Evolutionary conservation across 164 flowering plant species (phyloP), one percentile per base, ranked within the genome.

Genomic region (Vitis rotundifolia): DNA sequence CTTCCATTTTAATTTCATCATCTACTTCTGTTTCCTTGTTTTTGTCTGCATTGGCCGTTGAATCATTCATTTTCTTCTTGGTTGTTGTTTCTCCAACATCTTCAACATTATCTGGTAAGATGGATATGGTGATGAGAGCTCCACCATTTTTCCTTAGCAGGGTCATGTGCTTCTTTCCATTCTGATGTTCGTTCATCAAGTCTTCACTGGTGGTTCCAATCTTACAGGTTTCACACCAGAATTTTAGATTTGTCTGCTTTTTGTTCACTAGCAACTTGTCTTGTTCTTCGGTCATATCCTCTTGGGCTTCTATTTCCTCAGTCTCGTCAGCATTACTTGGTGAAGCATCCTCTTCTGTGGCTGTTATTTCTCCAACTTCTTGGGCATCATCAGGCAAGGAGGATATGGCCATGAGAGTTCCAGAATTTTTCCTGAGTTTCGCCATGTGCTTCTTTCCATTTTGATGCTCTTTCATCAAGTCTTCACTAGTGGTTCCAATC

Each of bases 141-240:
- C 70, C 79, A 60, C 68, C 74, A 22, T 26, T 37, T 75, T 66
- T n/a, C 49, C 9, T 51, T 52, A 75, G 16, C 65, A 9, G 37
- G 11, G 37, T 19, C 69, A 49, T 16, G 71, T 79, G 82, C 70
- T 71, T 64, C 55, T 57, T 73, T 16, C 79, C 79, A 19, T 3
- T 66, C 47, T 13, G n/a, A 55, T 79, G 79, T 57, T 48, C 15
- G 2, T 49, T 63, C 75, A 79, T 61, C 18, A 66, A 63, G 13
- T 10, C 22, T 47, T 61, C 49, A 47, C 64, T 61, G 29, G 67
- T 49, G 2, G 75, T 52, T 16, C 71, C 82, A 8, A 73, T 44
- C 11, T 65, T 51, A 64, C 82, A 79, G 55, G 63, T 49, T 47
- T 55, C 61, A 22, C 82, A 76, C 77, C 73, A 76, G 16, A 61